Conservation (phyloP, 768 basidiomycete genomes). For the Rossbeevera mucosa region DNA sequence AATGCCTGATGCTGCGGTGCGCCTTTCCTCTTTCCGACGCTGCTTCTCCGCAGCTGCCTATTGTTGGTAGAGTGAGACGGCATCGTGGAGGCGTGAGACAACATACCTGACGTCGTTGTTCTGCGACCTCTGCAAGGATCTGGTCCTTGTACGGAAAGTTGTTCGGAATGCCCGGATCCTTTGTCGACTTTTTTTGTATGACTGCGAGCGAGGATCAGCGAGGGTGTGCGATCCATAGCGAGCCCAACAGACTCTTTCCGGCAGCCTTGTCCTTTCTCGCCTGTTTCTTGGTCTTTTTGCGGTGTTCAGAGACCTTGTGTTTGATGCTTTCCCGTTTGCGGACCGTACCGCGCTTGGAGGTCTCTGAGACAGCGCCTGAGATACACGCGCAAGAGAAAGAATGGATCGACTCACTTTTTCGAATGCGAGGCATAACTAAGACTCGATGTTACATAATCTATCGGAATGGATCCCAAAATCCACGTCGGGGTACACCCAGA, state of each 20-base stretch:
- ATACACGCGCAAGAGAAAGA: no score
- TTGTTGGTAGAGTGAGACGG: neutral
- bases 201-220: conserved; percentile 7
- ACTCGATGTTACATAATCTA: conserved; percentile 17
- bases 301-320: conserved; percentile 71
- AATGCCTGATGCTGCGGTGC: conserved; percentile 35
- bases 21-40: conserved; percentile 60
- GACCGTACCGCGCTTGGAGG: conserved; percentile 74
- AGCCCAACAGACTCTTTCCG: conserved; percentile 68
- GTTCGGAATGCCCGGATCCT: conserved; percentile 92
- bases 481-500: conserved; percentile 70
- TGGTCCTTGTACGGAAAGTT: conserved; percentile 93
- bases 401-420: conserved; percentile 71
- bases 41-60: conserved; percentile 79
- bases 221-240: neutral
- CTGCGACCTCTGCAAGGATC: conserved; percentile 85
- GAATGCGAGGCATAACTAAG: conserved; percentile 53
- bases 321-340: conserved; percentile 68
- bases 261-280: conserved; percentile 70
- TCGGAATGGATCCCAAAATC: conserved; percentile 40
- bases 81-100: neutral
- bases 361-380: conserved; percentile 46
- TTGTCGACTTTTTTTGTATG: conserved; percentile 46
- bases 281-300: conserved; percentile 69
- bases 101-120: conserved; percentile 65